phyloP scores from a whole-genome alignment of 257 asterid species.

The Ophiorrhiza pumila region DNA sequence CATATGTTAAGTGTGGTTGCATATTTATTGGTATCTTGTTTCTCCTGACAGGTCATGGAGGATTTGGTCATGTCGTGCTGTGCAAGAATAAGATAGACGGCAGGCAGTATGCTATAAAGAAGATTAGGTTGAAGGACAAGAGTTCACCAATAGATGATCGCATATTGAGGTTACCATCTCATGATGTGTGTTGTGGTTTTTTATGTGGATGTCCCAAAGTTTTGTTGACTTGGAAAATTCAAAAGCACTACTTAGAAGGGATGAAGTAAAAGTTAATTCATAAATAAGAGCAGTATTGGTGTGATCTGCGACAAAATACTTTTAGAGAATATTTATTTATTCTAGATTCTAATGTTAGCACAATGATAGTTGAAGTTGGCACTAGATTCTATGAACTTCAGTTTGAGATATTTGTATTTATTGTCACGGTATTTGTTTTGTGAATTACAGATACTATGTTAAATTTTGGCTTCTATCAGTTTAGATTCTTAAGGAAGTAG shows the following conservation, averaged over 20 bases:
- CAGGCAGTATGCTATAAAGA: conserved; percentile 93
- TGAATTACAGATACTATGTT: neutral
- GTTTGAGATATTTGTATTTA: neutral
- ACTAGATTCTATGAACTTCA: neutral
- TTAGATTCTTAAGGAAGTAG: neutral
- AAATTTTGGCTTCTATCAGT: neutral
- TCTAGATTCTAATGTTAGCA: neutral
- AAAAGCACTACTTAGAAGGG: neutral
- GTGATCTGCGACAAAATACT: neutral
- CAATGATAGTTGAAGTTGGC: neutral
- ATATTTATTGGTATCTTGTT: conserved; percentile 8
- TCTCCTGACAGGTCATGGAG: conserved; percentile 79
- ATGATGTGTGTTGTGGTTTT: conserved; percentile 5
- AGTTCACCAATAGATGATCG: conserved; percentile 81
- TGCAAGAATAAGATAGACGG: conserved; percentile 99
- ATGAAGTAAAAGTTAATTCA: neutral
- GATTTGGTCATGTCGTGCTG: conserved; percentile 92
- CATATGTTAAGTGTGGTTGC: neutral
- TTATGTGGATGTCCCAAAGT: neutral
- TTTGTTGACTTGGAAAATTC: neutral
- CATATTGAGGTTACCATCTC: conserved; percentile 65
- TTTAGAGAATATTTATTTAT: neutral
- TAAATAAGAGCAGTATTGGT: neutral
- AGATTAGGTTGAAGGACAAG: conserved; percentile 86
- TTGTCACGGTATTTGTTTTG: neutral